phyloP scores from a whole-genome alignment of 2,329 filamentous ascomycete species.

The Sporothrix schenckii region DNA sequence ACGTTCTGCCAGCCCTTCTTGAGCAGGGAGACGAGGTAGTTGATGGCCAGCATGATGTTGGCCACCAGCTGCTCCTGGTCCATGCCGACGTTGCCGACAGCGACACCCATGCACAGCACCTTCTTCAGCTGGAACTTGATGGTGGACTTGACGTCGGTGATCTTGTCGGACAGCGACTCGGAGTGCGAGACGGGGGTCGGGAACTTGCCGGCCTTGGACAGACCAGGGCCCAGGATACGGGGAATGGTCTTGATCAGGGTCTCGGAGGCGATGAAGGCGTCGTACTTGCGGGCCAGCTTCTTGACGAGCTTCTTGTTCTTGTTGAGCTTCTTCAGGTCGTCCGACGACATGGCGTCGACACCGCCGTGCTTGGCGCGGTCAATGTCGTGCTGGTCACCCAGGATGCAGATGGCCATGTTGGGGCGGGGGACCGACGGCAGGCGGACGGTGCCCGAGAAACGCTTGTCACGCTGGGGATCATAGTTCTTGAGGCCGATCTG shows the following conservation, averaged over 20 bases:
- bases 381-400: conserved; percentile 89
- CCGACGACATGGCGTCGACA: conserved; percentile 96
- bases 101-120: conserved; percentile 99
- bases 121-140: conserved; percentile 99
- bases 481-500: conserved; percentile 95
- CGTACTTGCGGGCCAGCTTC: conserved; percentile 99
- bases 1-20: conserved; percentile 99
- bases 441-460: conserved; percentile 99
- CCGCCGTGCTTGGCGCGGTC: conserved; percentile 99
- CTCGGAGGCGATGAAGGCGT: conserved; percentile 97
- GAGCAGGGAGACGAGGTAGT: conserved; percentile 98
- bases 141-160: conserved; percentile 99
- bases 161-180: conserved; percentile 91
- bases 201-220: conserved; percentile 99
- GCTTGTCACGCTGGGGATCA: conserved; percentile 99
- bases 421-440: conserved; percentile 89
- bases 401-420: conserved; percentile 50
- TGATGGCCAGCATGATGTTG: conserved; percentile 99
- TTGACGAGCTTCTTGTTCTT: conserved; percentile 99
- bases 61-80: conserved; percentile 90
- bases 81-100: conserved; percentile 98
- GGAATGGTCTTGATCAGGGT: conserved; percentile 99
- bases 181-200: conserved; percentile 95
- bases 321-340: conserved; percentile 99
- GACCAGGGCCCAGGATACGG: conserved; percentile 97